Base-by-base conservation (phyloP, 331 rosid species). In the Saraca asoca region DNA sequence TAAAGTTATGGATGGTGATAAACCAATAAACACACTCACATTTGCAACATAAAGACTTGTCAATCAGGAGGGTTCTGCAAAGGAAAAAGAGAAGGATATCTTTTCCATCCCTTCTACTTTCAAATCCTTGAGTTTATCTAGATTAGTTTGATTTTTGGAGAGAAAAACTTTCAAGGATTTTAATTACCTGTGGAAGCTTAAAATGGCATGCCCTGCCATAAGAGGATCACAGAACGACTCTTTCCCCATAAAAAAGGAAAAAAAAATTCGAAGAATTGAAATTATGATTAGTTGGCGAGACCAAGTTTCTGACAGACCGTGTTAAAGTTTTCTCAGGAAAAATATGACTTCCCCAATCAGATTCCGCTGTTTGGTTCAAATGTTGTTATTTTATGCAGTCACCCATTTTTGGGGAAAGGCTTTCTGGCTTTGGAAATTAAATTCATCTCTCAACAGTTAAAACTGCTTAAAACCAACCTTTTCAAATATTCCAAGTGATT, bases 1-100 rank as follows among this genome's bases (percentile, higher is more conserved):
- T 41, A 38, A 41, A n/a, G 39, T 16, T 34, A 18, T 34, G 8
- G 54, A 5, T 71, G 39, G 48, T 6, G 8, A 7, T 58, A 71
- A 12, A 42, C 29, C 49, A 54, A n/a, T 52, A 15, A 7, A 12
- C 12, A 52, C 18, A 50, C 8, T 39, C 43, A 6, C 43, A 24
- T 24, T 24, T 24, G 2, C 31, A 24, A 24, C 31, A 24, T 1
- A 24, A 24, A 1, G 1, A 24, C 43, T 39, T 94, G 99, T 96
- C 99, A 94, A 59, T 94, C 99, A 33, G 99, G 99, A 9, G 97
- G 99, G 16, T 85, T 83, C 97, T 93, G 82, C 70, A 75, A 75
- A 75, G 8, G 2, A 33, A 69, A 50, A 58, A 17, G 59, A 52
- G 9, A n/a, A n/a, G n/a, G n/a, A n/a, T n/a, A n/a, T 24, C 31